Evolutionary conservation across 192 early-diverging fungal genomes (phyloP).

Genomic region (Tieghemiomyces parasiticus): DNA sequence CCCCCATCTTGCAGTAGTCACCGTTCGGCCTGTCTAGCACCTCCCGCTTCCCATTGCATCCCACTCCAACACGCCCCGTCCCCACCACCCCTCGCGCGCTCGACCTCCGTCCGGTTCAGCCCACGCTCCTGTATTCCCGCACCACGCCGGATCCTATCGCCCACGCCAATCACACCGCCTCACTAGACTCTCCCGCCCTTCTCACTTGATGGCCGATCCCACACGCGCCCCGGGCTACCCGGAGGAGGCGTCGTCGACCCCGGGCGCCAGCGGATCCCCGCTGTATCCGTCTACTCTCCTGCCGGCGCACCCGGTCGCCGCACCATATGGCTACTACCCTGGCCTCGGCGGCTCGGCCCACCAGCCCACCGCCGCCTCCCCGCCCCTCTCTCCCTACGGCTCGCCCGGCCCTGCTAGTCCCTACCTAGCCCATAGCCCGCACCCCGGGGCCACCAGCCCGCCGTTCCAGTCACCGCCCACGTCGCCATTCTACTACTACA

Average conservation of each 20-base stretch:
- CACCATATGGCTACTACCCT: slow-evolving; percentile 4
- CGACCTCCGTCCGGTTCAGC: too few species aligned
- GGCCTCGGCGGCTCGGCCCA: background rate
- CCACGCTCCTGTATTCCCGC: too few species aligned
- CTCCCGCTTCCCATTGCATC: too few species aligned
- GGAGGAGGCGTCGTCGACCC: background rate
- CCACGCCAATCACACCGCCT: too few species aligned
- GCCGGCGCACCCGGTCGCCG: slow-evolving; percentile 6
- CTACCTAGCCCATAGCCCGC: slow-evolving; percentile 7
- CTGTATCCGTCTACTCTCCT: slow-evolving; percentile 2
- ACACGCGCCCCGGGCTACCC: background rate
- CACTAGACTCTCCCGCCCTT: too few species aligned
- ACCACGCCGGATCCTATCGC: too few species aligned
- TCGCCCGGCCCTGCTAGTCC: slow-evolving; percentile 5
- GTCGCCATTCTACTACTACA: slow-evolving; percentile 11
- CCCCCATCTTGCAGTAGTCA: too few species aligned
- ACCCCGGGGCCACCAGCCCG: background rate
- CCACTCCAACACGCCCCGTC: too few species aligned
- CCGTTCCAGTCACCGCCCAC: slow-evolving; percentile 7
- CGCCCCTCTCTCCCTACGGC: background rate
- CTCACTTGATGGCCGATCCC: background rate
- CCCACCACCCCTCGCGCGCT: too few species aligned
- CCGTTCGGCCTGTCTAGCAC: too few species aligned
- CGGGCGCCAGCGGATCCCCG: background rate
- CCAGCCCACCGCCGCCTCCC: background rate